Conservation (phyloP, 495 filamentous ascomycete species). For the Aspergillus heteromorphus region DNA sequence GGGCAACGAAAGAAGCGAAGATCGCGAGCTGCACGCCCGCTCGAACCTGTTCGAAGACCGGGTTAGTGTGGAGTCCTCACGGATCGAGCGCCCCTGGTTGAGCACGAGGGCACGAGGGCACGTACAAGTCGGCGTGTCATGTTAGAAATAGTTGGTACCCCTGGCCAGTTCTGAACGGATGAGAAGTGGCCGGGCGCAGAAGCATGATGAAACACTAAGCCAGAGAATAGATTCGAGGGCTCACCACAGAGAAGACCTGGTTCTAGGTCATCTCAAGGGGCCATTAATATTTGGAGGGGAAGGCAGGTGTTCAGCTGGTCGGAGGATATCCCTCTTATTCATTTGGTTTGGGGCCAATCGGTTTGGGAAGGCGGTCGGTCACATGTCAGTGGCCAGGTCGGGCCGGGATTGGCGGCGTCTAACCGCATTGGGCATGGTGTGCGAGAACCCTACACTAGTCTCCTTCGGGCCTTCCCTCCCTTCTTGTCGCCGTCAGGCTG, state of each 20-base stretch:
- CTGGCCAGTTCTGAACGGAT: slow-evolving; percentile 30
- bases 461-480: not conserved
- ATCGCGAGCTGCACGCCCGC: slow-evolving; percentile 74
- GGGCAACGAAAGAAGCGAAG: slow-evolving; percentile 58
- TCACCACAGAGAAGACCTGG: slow-evolving; percentile 29
- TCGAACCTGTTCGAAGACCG: slow-evolving; percentile 49
- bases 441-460: not conserved
- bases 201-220: slow-evolving; percentile 19
- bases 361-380: not conserved
- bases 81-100: not conserved
- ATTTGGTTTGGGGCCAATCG: not conserved
- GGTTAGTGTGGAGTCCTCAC: not conserved
- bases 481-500: not conserved
- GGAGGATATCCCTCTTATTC: slow-evolving; percentile 1
- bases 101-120: slow-evolving; percentile 3
- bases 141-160: slow-evolving; percentile 23
- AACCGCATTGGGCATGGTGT: not conserved
- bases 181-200: slow-evolving; percentile 16
- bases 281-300: slow-evolving; percentile 12
- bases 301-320: slow-evolving; percentile 1
- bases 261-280: slow-evolving; percentile 24
- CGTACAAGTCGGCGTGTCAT: slow-evolving; percentile 47
- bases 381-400: slow-evolving; percentile 1
- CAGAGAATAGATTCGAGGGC: slow-evolving; percentile 10
- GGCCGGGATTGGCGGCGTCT: not conserved